Evolutionary conservation across 2,329 filamentous ascomycete species (phyloP), one percentile per base, ranked within the genome.

Genomic region (Sclerotinia glacialis): DNA sequence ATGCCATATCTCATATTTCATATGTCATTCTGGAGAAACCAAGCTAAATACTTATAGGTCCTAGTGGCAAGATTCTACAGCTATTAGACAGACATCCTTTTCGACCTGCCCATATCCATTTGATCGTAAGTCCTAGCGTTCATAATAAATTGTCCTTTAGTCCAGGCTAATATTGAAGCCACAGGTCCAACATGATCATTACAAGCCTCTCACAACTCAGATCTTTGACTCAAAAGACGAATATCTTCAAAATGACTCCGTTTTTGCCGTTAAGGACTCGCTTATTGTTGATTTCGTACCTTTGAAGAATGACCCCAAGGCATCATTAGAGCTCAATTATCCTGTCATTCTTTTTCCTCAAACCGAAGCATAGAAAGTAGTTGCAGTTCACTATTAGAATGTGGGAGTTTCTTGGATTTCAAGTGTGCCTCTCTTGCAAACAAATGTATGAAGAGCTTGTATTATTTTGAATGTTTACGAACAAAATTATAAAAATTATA

Each of bases 121-220:
- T 86, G 65, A 82, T 86, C 68, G 83, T 85, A 76, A 75, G 81
- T 70, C 47, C 21, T 23, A 21, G 26, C 7, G 54, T 26, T 34
- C n/a, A n/a, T 44, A 18, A 7, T 28, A 6, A 34, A 28, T 56
- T 11, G 28, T 3, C 0, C 50, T n/a, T 66, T 3, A 7, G 1
- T 5, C 26, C 42, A 0, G 9, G 16, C 28, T 52, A n/a, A 55
- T 21, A 42, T 1, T 6, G 9, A 44, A 49, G 7, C 1, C 12
- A 26, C 55, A 74, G 72, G 70, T 71, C 52, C 65, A 69, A 66
- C 47, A 68, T 46, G 69, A 72, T 16, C 66, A 70, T 42, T 91
- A 89, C 80, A 89, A 87, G 75, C 81, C 88, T 81, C 71, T 91
- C 68, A 90, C 89, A 1, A 92, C 90, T 0, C 90, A 93, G 77